Evolutionary conservation across 78 protist species (phyloP), one percentile per base, ranked within the genome.

Genomic region (Dictyostelium discoideum): DNA sequence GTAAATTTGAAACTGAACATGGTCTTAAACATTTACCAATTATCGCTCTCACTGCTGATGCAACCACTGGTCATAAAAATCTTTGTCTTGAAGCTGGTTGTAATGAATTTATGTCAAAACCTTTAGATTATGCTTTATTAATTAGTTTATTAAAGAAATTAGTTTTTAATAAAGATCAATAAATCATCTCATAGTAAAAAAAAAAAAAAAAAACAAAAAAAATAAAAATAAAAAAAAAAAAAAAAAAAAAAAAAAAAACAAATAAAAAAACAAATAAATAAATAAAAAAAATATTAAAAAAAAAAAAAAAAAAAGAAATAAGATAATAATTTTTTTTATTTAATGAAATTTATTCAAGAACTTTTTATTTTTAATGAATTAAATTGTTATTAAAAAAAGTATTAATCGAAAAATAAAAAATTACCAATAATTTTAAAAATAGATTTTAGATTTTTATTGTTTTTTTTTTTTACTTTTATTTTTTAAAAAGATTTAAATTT

Each of bases 61-160:
- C 92, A 13, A 60, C 93, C 5, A 89, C 85, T 18, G 90, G 93
- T 46, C 96, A 92, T 60, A 84, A 85, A 40, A 86, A 79, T 48
- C 29, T 65, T 5, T 92, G 96, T 50, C 50, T 92, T 4, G 96
- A 92, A n/a, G 96, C 96, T 22, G 96, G 96, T 20, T 92, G 96
- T 76, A 86, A 92, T 37, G 96, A 92, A 72, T 92, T 92, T 69
- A 79, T 92, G 86, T 54, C 96, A 29, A 92, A 92, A 57, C 96
- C 96, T 76, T 67, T 92, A 8, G 96, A 92, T 32, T 87, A 87
- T 63, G 69, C 85, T 32, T 29, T 40, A 13, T 48, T 87, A 37
- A 60, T 87, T 48, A 63, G 46, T 63, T 24, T 87, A n/a, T 40
- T 87, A 79, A 87, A 87, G 85, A 87, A 76, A 63, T 48, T 87